Conservation (phyloP, 495 filamentous ascomycete species). For the Podospora comata region DNA sequence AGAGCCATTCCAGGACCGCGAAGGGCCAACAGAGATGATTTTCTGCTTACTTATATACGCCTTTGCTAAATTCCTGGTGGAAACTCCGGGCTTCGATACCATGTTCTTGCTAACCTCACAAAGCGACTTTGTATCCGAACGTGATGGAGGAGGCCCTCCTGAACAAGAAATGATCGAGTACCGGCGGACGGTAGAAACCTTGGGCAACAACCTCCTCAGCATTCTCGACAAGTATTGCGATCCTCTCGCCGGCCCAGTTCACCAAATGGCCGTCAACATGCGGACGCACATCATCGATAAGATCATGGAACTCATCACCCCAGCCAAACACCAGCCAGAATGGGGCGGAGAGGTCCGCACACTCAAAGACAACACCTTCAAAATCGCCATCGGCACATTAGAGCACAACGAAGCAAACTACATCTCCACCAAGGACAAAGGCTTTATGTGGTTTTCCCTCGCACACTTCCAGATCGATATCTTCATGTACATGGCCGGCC, state of each 20-base stretch:
- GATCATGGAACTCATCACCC: slow-evolving; percentile 43
- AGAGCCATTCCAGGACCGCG: slow-evolving; percentile 48
- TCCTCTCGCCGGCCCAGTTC: slow-evolving; percentile 56
- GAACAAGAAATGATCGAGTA: slow-evolving; percentile 48
- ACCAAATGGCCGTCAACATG: slow-evolving; percentile 52
- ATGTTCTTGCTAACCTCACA: slow-evolving; percentile 41
- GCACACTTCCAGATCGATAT: slow-evolving; percentile 52
- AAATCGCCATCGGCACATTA: slow-evolving; percentile 39
- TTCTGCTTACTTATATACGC: slow-evolving; percentile 58
- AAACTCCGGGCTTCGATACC: slow-evolving; percentile 42
- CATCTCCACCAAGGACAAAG: slow-evolving; percentile 32
- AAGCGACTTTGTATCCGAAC: not conserved
- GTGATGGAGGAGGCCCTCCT: slow-evolving; percentile 13
- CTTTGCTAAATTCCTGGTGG: slow-evolving; percentile 47
- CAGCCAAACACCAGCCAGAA: slow-evolving; percentile 43
- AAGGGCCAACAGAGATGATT: slow-evolving; percentile 65
- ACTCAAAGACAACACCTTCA: slow-evolving; percentile 48
- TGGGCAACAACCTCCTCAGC: slow-evolving; percentile 42
- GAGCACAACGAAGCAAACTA: slow-evolving; percentile 46
- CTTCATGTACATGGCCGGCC: slow-evolving; percentile 52
- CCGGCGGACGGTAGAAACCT: slow-evolving; percentile 45
- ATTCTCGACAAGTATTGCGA: slow-evolving; percentile 59
- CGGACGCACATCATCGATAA: slow-evolving; percentile 43
- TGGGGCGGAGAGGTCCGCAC: slow-evolving; percentile 37
- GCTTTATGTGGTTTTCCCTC: slow-evolving; percentile 51